These are phyloP conservation scores for Agrocybe pediades DNA, from an alignment of 768 basidiomycete genomes.

Conservation along the genomic window DNA sequence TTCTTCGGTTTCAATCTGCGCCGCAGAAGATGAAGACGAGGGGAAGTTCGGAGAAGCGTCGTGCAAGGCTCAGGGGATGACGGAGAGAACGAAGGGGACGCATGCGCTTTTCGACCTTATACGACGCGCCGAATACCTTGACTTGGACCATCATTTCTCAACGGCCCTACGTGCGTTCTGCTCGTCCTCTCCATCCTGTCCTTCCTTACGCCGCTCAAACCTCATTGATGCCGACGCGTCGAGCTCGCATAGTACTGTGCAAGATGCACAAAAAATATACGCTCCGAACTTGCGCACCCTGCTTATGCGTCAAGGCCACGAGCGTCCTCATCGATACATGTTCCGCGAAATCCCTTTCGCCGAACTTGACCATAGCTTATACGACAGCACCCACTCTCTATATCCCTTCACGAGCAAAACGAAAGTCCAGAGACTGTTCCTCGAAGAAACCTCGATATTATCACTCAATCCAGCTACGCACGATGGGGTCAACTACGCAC, in stretches of 20 bases:
- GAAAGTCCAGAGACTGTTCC: not conserved
- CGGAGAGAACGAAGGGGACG: not conserved
- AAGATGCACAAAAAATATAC: not conserved
- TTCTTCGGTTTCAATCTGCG: no score
- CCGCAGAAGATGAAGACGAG: no score
- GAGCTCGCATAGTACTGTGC: not conserved
- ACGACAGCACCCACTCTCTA: not conserved
- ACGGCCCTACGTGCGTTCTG: not conserved
- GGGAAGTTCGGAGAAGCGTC: no score
- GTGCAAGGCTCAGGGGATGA: no score
- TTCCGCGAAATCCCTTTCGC: not conserved
- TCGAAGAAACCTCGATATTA: not conserved
- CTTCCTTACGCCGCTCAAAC: not conserved
- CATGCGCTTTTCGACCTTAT: not conserved
- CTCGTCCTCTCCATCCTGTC: not conserved
- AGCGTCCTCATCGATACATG: not conserved
- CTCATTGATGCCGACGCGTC: not conserved
- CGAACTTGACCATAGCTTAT: not conserved
- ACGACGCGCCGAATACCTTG: not conserved
- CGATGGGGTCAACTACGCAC: not conserved
- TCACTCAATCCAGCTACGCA: not conserved
- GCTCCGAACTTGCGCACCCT: not conserved
- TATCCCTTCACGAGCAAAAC: not conserved
- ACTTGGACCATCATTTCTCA: conserved; percentile 1
- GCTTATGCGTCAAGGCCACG: not conserved